These are phyloP conservation scores for Lonicera japonica DNA, from an alignment of 129 eudicot species.

Conservation along the genomic window DNA sequence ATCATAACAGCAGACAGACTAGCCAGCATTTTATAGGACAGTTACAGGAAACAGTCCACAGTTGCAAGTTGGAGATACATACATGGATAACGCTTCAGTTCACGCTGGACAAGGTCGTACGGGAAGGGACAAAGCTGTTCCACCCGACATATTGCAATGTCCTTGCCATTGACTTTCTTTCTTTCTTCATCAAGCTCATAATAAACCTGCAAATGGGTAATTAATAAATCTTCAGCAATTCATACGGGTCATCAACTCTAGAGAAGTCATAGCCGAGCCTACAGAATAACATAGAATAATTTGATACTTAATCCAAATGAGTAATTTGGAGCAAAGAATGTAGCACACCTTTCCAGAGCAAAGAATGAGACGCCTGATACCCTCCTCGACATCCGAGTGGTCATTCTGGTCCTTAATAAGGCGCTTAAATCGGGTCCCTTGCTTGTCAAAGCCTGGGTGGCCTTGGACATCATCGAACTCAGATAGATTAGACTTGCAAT, in stretches of 20 bases:
- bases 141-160: conserved; percentile 80
- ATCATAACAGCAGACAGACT: too few relatives aligned
- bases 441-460: conserved; percentile 96
- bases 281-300: background rate
- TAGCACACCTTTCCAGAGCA: conserved; percentile 92
- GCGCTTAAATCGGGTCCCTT: conserved; percentile 97
- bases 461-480: conserved; percentile 99
- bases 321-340: too few relatives aligned
- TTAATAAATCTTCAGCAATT: background rate
- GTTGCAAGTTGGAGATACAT: conserved; percentile 28
- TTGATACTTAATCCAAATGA: too few relatives aligned
- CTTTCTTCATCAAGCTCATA: conserved; percentile 88
- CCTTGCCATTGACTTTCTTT: conserved; percentile 60
- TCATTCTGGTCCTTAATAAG: conserved; percentile 86
- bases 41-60: too few relatives aligned
- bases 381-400: conserved; percentile 85
- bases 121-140: conserved; percentile 99
- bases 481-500: conserved; percentile 87
- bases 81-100: conserved; percentile 89
- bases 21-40: too few relatives aligned
- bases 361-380: conserved; percentile 81
- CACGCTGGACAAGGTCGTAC: conserved; percentile 87
- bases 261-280: background rate
- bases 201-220: conserved; percentile 46
- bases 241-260: background rate